Base-by-base conservation (phyloP, 345 rosid genomes). In the Mangifera indica region DNA sequence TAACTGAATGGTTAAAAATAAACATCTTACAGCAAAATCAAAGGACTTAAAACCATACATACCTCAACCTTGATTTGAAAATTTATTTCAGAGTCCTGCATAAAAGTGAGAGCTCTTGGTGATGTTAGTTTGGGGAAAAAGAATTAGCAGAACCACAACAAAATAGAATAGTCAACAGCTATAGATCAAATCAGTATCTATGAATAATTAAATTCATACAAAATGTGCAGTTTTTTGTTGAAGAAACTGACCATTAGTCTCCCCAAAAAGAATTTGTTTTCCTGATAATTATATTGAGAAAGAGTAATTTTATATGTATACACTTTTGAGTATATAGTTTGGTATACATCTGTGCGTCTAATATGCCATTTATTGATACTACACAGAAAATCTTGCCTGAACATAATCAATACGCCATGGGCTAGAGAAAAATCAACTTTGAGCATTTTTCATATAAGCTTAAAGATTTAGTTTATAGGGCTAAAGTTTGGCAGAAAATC, bases 241-340 rank as follows among this genome's bases (percentile, higher is more conserved):
- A 44, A 29, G 77, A 54, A 71, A 77, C 93, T 86, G 48, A 95
- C 99, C 91, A 78, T 74, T 4, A 63, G 62, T 91, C 94, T 75
- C 82, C 85, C 98, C 97, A 91, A 13, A n/a, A 83, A 77, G 84
- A 92, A 92, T 49, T 73, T 67, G 66, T 80, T 79, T 72, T 89
- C 94, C 13, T 11, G 40, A 93, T 72, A 56, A 85, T 78, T 80
- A 84, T 88, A 79, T 89, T 80, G 17, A 95, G 91, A 77, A 95
- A n/a, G n/a, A n/a, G n/a, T n/a, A n/a, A n/a, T n/a, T n/a, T n/a
- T n/a, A n/a, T n/a, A n/a, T n/a, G n/a, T n/a, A n/a, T n/a, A n/a
- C n/a, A n/a, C n/a, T n/a, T n/a, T n/a, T n/a, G n/a, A n/a, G n/a
- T n/a, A n/a, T n/a, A n/a, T n/a, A n/a, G n/a, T n/a, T n/a, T n/a